A percentile compares a stretch with the other conserved stretches of the same genome.
Conservation (phyloP, 805 yeast species). For the Hanseniaspora vineae region DNA sequence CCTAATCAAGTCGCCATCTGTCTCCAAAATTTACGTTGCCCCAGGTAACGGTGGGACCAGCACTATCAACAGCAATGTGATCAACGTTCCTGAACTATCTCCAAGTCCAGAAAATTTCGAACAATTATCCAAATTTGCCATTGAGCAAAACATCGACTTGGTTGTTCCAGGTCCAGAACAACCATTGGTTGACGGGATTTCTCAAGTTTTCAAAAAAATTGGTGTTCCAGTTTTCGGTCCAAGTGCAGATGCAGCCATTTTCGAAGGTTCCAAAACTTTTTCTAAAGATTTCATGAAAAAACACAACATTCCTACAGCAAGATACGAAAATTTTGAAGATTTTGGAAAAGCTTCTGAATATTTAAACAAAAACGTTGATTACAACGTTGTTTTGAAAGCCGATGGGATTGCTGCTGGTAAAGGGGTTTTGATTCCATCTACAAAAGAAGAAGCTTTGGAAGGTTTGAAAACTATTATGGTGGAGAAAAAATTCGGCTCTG, state of each 20-base stretch:
- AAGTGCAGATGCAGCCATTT: slow-evolving; percentile 71
- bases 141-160: slow-evolving; percentile 46
- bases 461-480: slow-evolving; percentile 87
- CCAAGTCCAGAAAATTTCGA: slow-evolving; percentile 57
- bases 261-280: slow-evolving; percentile 96
- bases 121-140: slow-evolving; percentile 60
- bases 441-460: slow-evolving; percentile 68
- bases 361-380: slow-evolving; percentile 42
- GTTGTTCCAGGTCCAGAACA: slow-evolving; percentile 99
- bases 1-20: slow-evolving; percentile 63
- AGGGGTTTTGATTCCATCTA: slow-evolving; percentile 88
- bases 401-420: slow-evolving; percentile 98
- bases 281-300: slow-evolving; percentile 88
- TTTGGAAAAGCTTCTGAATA: slow-evolving; percentile 66
- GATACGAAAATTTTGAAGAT: slow-evolving; percentile 66
- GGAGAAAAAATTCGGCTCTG: slow-evolving; percentile 75
- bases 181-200: slow-evolving; percentile 90
- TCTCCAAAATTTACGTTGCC: slow-evolving; percentile 69
- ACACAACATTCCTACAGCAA: slow-evolving; percentile 91
- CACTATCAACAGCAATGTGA: slow-evolving; percentile 36
- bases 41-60: slow-evolving; percentile 97
- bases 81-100: slow-evolving; percentile 52
- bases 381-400: slow-evolving; percentile 85
- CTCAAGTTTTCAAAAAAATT: slow-evolving; percentile 54
- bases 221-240: slow-evolving; percentile 98